Base-by-base conservation (phyloP, 768 basidiomycete genomes). In the Sarcodon aspratus region DNA sequence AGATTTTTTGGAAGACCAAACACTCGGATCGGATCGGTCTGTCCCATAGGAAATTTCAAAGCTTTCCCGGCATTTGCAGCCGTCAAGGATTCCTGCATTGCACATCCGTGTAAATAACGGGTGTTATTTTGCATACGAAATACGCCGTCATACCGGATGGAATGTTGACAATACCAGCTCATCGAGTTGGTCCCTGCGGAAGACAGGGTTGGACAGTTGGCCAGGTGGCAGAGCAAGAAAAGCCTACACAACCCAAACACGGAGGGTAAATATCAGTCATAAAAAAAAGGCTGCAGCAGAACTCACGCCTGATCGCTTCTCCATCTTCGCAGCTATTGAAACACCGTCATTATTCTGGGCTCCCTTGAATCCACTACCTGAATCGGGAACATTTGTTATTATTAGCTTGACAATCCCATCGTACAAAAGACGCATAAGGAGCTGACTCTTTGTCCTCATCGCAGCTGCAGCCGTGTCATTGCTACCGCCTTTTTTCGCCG, bases 1-100 rank as follows among this genome's bases (percentile, higher is more conserved):
- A 88, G 57, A 50, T 75, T 78, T 53, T 74, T 77, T 0, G 90
- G 88, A 12, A 89, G 61, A 38, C 90, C 90, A 60, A 80, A 90
- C 48, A 73, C 69, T 32, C 73, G 68, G n/a, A 81, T 63, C 0
- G 79, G 73, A 51, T 74, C 72, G 35, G 71, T 69, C 21, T 72
- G 70, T 1, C 68, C 57, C 4, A 65, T 57, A 1, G 68, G 54
- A 52, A 80, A 80, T 33, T 66, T 65, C 46, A 73, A 63, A 3
- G 74, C 70, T 51, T 70, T 64, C 5, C 74, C 75, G n/a, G 72
- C 56, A 42, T 69, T 64, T 6, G 61, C 57, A 6, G 60, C 47
- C 3, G 63, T 69, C 38, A 68, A 36, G 1, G 55, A 58, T 60
- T 70, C 65, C 66, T 72, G 34, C 9, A 17, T 37, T 3, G 33